phyloP scores from a whole-genome alignment of 768 basidiomycete genomes.

The Tylopilus sp. region DNA sequence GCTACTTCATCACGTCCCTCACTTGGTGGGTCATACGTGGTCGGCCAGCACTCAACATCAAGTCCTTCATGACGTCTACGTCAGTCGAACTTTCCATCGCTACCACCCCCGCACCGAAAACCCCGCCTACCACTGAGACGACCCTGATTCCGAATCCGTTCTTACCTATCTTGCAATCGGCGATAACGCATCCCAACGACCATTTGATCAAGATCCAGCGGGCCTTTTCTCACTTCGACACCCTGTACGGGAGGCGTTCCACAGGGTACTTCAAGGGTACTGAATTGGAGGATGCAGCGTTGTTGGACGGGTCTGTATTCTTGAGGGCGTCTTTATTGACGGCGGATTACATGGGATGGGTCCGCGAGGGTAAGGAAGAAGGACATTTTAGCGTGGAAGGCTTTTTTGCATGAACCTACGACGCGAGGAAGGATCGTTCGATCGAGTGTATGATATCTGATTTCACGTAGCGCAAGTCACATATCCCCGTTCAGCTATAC shows the following conservation, averaged over 20 bases:
- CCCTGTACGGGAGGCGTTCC: constrained; percentile 27
- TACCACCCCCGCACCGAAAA: not conserved
- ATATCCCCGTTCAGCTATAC: too few species aligned
- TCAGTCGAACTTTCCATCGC: constrained; percentile 15
- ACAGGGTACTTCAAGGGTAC: constrained; percentile 29
- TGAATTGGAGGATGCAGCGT: constrained; percentile 29
- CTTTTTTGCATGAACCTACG: constrained; percentile 18
- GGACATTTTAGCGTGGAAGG: constrained; percentile 28
- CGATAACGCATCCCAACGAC: constrained; percentile 34
- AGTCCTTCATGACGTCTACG: constrained; percentile 29
- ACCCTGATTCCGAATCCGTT: constrained; percentile 35
- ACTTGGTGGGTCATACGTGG: constrained; percentile 31
- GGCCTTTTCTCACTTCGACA: constrained; percentile 31
- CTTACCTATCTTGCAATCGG: constrained; percentile 37
- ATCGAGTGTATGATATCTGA: not conserved
- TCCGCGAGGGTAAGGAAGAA: constrained; percentile 34
- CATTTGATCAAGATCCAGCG: constrained; percentile 35
- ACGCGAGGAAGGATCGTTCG: too few species aligned
- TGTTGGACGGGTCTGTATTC: constrained; percentile 37
- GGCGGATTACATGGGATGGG: constrained; percentile 36
- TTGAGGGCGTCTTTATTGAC: constrained; percentile 30
- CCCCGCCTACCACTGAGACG: constrained; percentile 9
- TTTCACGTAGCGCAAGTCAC: too few species aligned
- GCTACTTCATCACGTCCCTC: constrained; percentile 24
- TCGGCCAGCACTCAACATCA: constrained; percentile 29